Conservation (phyloP, 2,329 filamentous ascomycete species). For the Arthrobotrys iridis region DNA sequence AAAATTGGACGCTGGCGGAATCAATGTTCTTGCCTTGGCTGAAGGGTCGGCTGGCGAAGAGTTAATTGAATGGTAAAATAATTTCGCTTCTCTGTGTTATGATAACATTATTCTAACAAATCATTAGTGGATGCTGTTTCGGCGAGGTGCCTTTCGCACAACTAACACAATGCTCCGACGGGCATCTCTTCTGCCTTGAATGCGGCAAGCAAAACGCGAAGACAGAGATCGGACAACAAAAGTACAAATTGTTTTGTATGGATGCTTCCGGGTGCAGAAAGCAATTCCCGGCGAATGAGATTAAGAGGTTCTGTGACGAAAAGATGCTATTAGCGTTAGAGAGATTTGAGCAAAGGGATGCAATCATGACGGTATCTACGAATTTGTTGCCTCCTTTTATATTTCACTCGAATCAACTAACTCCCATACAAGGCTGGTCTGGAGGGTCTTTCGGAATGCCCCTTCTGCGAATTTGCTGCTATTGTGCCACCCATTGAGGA, state of each 20-base stretch:
- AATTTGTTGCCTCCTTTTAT: not conserved
- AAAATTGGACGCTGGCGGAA: conserved; percentile 57
- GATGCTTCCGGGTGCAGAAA: conserved; percentile 73
- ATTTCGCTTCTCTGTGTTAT: too few species aligned
- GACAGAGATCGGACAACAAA: conserved; percentile 74
- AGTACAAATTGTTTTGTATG: conserved; percentile 76
- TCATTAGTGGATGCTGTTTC: conserved; percentile 73
- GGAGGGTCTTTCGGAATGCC: conserved; percentile 77
- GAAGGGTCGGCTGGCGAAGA: conserved; percentile 64
- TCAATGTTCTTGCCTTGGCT: conserved; percentile 57
- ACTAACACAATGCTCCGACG: conserved; percentile 74
- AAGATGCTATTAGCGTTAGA: conserved; percentile 72
- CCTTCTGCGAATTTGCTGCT: conserved; percentile 83
- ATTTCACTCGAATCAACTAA: not conserved
- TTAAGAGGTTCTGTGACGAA: conserved; percentile 69
- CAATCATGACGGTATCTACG: conserved; percentile 62
- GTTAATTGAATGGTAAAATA: conserved; percentile 68
- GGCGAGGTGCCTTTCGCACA: conserved; percentile 72
- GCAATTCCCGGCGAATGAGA: conserved; percentile 69
- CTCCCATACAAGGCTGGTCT: conserved; percentile 67
- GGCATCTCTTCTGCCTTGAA: conserved; percentile 72
- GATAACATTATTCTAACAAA: not conserved
- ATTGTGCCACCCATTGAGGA: conserved; percentile 74
- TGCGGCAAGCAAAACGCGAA: conserved; percentile 75
- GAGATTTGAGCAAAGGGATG: conserved; percentile 75